These are phyloP conservation scores for Yamadazyma insecticola DNA, from an alignment of 805 yeast genomes.

Conservation along the genomic window DNA sequence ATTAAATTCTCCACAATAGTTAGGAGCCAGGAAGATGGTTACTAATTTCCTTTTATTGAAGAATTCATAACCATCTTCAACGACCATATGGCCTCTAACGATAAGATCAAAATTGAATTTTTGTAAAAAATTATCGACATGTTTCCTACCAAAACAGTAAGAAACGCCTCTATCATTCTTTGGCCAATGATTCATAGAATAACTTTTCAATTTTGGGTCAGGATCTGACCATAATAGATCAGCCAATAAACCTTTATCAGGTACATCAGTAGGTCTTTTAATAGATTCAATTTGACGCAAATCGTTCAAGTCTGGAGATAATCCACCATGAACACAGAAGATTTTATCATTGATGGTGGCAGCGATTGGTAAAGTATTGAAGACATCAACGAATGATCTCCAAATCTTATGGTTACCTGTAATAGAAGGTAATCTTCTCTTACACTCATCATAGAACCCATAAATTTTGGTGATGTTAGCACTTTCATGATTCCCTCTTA, in stretches of 20 bases:
- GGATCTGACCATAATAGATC: conserved; percentile 86
- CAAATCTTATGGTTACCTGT: conserved; percentile 38
- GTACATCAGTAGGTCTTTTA: conserved; percentile 78
- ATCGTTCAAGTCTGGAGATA: conserved; percentile 65
- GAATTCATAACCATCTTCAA: conserved; percentile 84
- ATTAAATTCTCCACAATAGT: conserved; percentile 77
- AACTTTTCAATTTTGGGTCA: conserved; percentile 34
- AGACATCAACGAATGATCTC: conserved; percentile 52
- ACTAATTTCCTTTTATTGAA: conserved; percentile 70
- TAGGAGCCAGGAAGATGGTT: conserved; percentile 79
- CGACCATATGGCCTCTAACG: conserved; percentile 86
- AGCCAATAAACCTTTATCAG: conserved; percentile 72
- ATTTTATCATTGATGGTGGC: conserved; percentile 57
- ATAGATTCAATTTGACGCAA: conserved; percentile 67
- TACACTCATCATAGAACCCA: conserved; percentile 60
- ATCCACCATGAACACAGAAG: conserved; percentile 65
- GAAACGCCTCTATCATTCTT: conserved; percentile 83
- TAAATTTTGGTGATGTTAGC: conserved; percentile 57
- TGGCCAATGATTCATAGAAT: conserved; percentile 55
- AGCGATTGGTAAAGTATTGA: conserved; percentile 57
- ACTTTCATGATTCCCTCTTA: conserved; percentile 56
- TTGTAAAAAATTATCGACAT: conserved; percentile 64
- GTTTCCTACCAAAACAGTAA: conserved; percentile 68
- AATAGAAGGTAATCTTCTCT: conserved; percentile 40
- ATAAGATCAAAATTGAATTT: conserved; percentile 70